Base-by-base conservation (phyloP, 1,284 basidiomycete species). In the Coriolopsis trogii region DNA sequence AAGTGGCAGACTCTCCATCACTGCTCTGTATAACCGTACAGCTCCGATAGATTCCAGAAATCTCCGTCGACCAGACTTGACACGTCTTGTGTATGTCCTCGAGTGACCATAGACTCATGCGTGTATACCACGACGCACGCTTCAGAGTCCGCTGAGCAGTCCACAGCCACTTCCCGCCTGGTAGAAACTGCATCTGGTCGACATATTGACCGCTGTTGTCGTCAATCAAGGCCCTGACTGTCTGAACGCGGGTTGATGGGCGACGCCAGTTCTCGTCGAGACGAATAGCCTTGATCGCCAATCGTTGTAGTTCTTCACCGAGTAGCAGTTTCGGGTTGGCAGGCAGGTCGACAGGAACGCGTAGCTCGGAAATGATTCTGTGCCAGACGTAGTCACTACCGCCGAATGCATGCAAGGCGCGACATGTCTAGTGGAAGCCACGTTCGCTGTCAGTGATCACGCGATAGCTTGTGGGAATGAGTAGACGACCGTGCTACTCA, bases 261-360 rank as follows among this genome's bases (percentile, higher is more conserved):
- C 67, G 65, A 40, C 67, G 64, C 83, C 82, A 85, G 55, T 79
- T 83, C 34, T 61, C 67, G 39, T 85, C 79, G 20, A 85, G 68
- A 24, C 70, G 74, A 49, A 83, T 63, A 6, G 80, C 77, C 37
- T 67, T 67, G 15, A 77, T 67, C 5, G 66, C 68, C 30, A 69
- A 67, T 12, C 59, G 60, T 46, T 74, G 71, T 18, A 79, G 60
- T 36, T 71, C 58, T 24, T 62, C 53, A 12, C 68, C 69, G 0
- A 70, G 54, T 1, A 78, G 64, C 26, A 62, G 43, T 21, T 51
- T 38, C 3, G 55, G 55, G 42, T 70, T 64, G 26, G 47, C 53
- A 21, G 71, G 66, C 21, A 74, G 59, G 51, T 75, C 72, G 21
- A 77, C 51, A 7, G 72, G 69, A 3, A 77, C 51, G 24, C 65